Evolutionary conservation across 2,329 filamentous ascomycete species (phyloP).

Genomic region (Leptographium galeiforme): DNA sequence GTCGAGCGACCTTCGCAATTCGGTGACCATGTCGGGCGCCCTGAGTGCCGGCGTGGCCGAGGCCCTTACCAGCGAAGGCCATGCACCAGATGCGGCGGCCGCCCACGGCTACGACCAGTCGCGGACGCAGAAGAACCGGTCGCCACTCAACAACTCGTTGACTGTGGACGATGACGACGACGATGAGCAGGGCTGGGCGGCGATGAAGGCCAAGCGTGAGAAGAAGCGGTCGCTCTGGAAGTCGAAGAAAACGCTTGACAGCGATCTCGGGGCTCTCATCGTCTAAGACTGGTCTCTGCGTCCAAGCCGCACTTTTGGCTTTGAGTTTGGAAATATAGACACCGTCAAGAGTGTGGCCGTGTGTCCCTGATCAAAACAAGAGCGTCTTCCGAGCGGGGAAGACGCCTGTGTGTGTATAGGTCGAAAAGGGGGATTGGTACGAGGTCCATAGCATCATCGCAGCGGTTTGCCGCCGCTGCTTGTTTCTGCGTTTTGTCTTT

Average conservation of each 20-base stretch:
- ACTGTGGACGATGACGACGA: constrained; percentile 46
- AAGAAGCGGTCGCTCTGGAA: constrained; percentile 56
- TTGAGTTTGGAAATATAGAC: background rate
- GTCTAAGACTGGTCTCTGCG: constrained; percentile 6
- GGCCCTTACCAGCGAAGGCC: constrained; percentile 2
- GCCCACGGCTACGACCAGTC: constrained; percentile 14
- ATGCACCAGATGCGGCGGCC: background rate
- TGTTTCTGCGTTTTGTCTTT: background rate
- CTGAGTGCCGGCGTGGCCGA: background rate
- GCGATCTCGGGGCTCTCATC: constrained; percentile 3
- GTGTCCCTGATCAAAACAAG: background rate
- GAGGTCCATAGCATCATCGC: background rate
- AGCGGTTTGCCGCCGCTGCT: background rate
- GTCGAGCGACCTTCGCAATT: constrained; percentile 19
- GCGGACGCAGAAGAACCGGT: constrained; percentile 22
- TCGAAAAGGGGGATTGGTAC: background rate
- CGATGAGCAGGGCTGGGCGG: constrained; percentile 53
- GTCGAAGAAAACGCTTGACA: constrained; percentile 35
- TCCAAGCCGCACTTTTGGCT: too few relatives aligned
- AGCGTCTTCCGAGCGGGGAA: background rate
- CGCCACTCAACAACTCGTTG: constrained; percentile 24
- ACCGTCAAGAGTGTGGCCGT: background rate
- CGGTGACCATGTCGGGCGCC: constrained; percentile 28
- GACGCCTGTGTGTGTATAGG: background rate
- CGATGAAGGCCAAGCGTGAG: constrained; percentile 56